Evolutionary conservation across 192 early-diverging fungal species (phyloP).

Genomic region (Linnemannia zychae): DNA sequence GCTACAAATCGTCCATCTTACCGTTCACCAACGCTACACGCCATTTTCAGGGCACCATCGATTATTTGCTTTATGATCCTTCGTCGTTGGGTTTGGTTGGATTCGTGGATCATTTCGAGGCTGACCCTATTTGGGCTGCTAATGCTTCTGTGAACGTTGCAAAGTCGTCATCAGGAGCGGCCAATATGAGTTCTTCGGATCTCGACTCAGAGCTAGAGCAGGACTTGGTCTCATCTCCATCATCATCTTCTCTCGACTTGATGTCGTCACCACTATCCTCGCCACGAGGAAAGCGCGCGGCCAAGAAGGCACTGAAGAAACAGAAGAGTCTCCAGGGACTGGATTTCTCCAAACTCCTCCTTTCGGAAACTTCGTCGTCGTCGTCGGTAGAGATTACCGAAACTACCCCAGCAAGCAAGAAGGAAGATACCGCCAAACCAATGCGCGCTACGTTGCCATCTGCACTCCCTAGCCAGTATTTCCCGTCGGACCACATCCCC

Average conservation of each 20-base stretch:
- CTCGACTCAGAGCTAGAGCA: slow-evolving; percentile 31
- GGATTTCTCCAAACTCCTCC: slow-evolving; percentile 42
- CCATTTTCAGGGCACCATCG: slow-evolving; percentile 51
- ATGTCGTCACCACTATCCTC: not conserved
- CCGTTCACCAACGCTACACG: slow-evolving; percentile 50
- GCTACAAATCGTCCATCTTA: slow-evolving; percentile 34
- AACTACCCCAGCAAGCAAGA: not conserved
- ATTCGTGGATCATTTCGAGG: slow-evolving; percentile 45
- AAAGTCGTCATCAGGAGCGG: too few relatives aligned
- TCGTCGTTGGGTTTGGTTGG: slow-evolving; percentile 41
- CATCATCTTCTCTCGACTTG: slow-evolving; percentile 8
- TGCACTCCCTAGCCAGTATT: slow-evolving; percentile 41
- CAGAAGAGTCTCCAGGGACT: slow-evolving; percentile 4
- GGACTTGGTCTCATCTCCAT: slow-evolving; percentile 15
- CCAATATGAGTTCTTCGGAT: slow-evolving; percentile 31
- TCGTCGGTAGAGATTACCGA: not conserved
- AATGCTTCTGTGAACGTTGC: not conserved
- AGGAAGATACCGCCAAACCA: not conserved
- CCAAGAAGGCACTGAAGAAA: not conserved
- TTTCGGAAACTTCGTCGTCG: not conserved
- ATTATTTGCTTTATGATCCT: slow-evolving; percentile 43
- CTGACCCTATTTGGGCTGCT: slow-evolving; percentile 1
- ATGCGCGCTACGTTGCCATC: slow-evolving; percentile 27
- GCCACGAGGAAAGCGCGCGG: not conserved
- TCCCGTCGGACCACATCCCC: slow-evolving; percentile 53